Evolutionary conservation across 371 early-diverging fungal genomes (phyloP), one percentile per base, ranked within the genome.

Genomic region (Gilbertella persicaria): DNA sequence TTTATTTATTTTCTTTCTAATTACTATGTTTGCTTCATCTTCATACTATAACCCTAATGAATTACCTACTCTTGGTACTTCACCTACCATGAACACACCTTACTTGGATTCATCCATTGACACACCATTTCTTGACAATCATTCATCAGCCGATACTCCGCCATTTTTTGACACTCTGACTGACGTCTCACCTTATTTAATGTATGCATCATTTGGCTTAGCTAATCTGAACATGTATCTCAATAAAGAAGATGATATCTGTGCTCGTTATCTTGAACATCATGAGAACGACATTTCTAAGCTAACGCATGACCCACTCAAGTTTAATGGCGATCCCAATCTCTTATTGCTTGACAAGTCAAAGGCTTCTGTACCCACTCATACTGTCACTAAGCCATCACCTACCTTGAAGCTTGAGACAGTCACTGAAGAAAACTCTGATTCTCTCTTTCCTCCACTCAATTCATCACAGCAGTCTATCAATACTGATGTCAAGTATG

Each of bases 391-490:
- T 14, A 47, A 55, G 55, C 41, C 48, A 6, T 55, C 55, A 16
- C 55, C 55, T 3, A 36, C 35, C 23, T 7, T 55, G 14, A 40
- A 47, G 40, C 41, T 55, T 23, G 35, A 39, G n/a, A 33, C 21
- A n/a, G 29, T 41, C 12, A 43, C 14, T 37, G 53, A 54, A 9
- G 39, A 45, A 26, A 21, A 30, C 9, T 45, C 64, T 12, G 62
- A 73, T 20, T 47, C 40, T 30, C 69, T 73, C 21, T 73, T 73
- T 39, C 73, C 73, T 49, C 69, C 73, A 29, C 55, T 69, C 12
- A 45, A 33, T 23, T 20, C 26, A 6, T 49, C 49, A 3, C 37
- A 44, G 6, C 39, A 24, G 23, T 44, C 13, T 21, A 52, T 21
- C 26, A 17, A 14, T 37, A 37, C 36, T 5, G 33, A 9, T 16